Evolutionary conservation across 169 alveolate species (phyloP).

Genomic region (Cryptosporidium bovis): DNA sequence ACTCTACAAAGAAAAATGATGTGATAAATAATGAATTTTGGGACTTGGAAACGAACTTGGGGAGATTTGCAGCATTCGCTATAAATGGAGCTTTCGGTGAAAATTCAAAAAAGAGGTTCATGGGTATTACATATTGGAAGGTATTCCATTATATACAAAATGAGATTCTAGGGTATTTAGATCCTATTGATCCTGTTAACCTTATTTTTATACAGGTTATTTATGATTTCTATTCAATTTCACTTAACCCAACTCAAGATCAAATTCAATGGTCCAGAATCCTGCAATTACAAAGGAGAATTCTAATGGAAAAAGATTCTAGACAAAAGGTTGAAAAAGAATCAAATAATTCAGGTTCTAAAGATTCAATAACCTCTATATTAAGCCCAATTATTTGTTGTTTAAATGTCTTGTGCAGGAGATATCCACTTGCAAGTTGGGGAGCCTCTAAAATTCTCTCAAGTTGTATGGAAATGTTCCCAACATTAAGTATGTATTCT

Average conservation of each 20-base stretch:
- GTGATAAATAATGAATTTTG: slow-evolving; percentile 49
- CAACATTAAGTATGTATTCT: slow-evolving; percentile 70
- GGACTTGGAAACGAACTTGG: slow-evolving; percentile 54
- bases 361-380: slow-evolving; percentile 40
- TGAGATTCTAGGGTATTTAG: slow-evolving; percentile 23
- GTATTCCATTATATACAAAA: slow-evolving; percentile 40
- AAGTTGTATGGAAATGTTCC: slow-evolving; percentile 72
- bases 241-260: slow-evolving; percentile 68
- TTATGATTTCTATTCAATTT: slow-evolving; percentile 59
- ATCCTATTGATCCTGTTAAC: slow-evolving; percentile 62
- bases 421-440: slow-evolving; percentile 74
- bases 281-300: slow-evolving; percentile 56
- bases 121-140: slow-evolving; percentile 71
- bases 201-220: slow-evolving; percentile 38
- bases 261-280: slow-evolving; percentile 73
- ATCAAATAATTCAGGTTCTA: neutral
- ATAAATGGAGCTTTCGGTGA: slow-evolving; percentile 70
- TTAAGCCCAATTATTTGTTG: slow-evolving; percentile 61
- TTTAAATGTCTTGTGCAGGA: slow-evolving; percentile 55
- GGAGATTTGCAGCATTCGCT: slow-evolving; percentile 69
- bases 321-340: slow-evolving; percentile 8
- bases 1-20: neutral
- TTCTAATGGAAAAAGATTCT: slow-evolving; percentile 55
- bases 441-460: slow-evolving; percentile 72
- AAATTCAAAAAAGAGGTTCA: slow-evolving; percentile 54